A percentile compares a stretch with the other conserved stretches of the same genome.
phyloP scores from a whole-genome alignment of 176 grass and related monocot species.

The Tillandsia fasciculata region DNA sequence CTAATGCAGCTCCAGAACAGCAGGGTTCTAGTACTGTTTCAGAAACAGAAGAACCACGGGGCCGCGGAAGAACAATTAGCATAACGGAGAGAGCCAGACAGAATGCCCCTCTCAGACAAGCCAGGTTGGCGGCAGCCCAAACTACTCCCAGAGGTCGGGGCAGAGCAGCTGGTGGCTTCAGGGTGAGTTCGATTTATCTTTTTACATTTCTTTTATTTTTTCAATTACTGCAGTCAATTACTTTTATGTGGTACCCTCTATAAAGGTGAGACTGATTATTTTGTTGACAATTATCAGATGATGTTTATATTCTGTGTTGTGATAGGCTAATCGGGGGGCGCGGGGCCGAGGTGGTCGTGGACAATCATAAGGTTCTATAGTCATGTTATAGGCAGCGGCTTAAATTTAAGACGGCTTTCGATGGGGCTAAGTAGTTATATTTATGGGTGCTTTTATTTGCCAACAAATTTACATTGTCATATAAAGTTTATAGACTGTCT shows the following conservation, averaged over 20 bases:
- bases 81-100: slow-evolving; percentile 39
- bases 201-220: neutral
- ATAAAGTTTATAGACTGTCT: no score
- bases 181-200: slow-evolving; percentile 23
- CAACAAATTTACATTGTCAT: no score
- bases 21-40: slow-evolving; percentile 15
- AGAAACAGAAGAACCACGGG: slow-evolving; percentile 33
- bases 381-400: no score
- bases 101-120: slow-evolving; percentile 43
- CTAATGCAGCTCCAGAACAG: slow-evolving; percentile 25
- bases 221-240: neutral
- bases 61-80: slow-evolving; percentile 40
- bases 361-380: neutral
- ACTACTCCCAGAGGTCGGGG: slow-evolving; percentile 34
- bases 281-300: neutral
- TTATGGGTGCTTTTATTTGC: no score
- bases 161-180: slow-evolving; percentile 22
- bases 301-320: neutral
- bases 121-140: slow-evolving; percentile 24
- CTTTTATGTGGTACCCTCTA: neutral
- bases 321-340: neutral
- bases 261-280: no score
- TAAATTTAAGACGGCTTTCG: no score
- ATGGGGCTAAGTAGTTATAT: no score
- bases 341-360: slow-evolving; percentile 9